Base-by-base conservation (phyloP, 2,329 filamentous ascomycete species). In the Neopestalotiopsis clavispora region DNA sequence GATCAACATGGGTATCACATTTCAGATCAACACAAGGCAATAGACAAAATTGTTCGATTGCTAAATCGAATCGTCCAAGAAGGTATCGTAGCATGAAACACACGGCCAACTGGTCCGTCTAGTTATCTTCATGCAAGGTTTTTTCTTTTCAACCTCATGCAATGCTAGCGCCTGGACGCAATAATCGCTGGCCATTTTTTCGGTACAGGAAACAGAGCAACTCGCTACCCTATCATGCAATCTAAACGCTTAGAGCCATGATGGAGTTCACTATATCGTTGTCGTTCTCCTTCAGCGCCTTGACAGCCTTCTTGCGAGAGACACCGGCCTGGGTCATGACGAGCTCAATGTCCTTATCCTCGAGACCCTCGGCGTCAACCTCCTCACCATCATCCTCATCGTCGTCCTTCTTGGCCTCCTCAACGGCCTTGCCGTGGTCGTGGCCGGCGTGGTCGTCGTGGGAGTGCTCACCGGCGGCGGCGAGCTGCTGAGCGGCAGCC, bases 251-350 rank as follows among this genome's bases (percentile, higher is more conserved):
- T 82, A 99, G 86, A 76, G 95, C 95, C 96, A 99, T 99, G 87
- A 99, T 99, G 78, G 96, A 98, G 89, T 99, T 99, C 88, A 99
- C 96, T 86, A 99, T 99, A 82, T 99, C 96, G 80, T 98, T 98
- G 86, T 98, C 95, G 82, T 99, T 99, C 88, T 98, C 96, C 88
- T 94, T 95, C 80, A 99, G 89, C 68, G 97, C 96, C 87, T 98
- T 99, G 87, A 99, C 90, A 71, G 96, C 96, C 91, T 98, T 98
- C 87, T 97, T 98, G 83, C 96, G 90, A 77, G 94, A 97, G 78
- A 99, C 97, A 79, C 88, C 96, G 77, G 96, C 96, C 86, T 99
- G 95, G 77, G 93, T 94, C 94, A 98, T 98, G 83, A 99, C 96
- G 69, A 99, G 90, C 85, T 99, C 96, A 79, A 99, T 99, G 83